These are phyloP conservation scores for Arachis stenosperma DNA, from an alignment of 306 rosid genomes.

Conservation along the genomic window DNA sequence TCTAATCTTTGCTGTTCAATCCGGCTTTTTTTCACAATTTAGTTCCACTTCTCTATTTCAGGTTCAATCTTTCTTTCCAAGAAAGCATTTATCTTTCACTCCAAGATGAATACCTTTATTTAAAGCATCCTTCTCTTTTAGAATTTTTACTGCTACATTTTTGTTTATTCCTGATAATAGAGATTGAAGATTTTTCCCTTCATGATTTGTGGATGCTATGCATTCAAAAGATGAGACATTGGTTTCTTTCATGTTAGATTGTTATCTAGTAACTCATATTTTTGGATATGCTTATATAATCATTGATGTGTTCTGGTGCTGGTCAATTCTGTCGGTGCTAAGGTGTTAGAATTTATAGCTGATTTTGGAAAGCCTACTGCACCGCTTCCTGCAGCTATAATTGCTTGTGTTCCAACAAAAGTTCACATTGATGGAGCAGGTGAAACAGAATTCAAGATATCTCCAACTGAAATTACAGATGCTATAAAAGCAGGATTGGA, in stretches of 20 bases:
- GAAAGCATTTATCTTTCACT: constrained; percentile 49
- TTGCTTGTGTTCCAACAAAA: constrained; percentile 46
- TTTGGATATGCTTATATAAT: neutral
- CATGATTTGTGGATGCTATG: constrained; percentile 31
- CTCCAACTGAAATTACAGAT: no score
- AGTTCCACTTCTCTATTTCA: constrained; percentile 41
- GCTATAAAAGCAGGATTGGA: no score
- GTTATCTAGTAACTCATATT: constrained; percentile 3
- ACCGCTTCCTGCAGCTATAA: constrained; percentile 66
- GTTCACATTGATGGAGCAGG: constrained; percentile 49
- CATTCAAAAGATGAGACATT: constrained; percentile 5
- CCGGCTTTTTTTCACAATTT: neutral
- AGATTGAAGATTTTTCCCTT: constrained; percentile 40
- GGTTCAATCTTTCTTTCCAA: constrained; percentile 72
- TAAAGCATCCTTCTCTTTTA: no score
- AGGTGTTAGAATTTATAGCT: constrained; percentile 84
- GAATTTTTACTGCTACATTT: constrained; percentile 36
- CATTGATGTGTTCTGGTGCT: constrained; percentile 37
- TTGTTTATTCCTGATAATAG: constrained; percentile 46
- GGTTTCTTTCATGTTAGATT: constrained; percentile 3
- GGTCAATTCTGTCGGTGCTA: constrained; percentile 84
- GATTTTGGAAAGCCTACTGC: constrained; percentile 90
- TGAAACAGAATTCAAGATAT: no score
- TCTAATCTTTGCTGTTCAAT: constrained; percentile 29
- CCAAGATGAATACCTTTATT: no score